phyloP scores from a whole-genome alignment of 2,329 filamentous ascomycete species.

The Samsoniella hepiali region DNA sequence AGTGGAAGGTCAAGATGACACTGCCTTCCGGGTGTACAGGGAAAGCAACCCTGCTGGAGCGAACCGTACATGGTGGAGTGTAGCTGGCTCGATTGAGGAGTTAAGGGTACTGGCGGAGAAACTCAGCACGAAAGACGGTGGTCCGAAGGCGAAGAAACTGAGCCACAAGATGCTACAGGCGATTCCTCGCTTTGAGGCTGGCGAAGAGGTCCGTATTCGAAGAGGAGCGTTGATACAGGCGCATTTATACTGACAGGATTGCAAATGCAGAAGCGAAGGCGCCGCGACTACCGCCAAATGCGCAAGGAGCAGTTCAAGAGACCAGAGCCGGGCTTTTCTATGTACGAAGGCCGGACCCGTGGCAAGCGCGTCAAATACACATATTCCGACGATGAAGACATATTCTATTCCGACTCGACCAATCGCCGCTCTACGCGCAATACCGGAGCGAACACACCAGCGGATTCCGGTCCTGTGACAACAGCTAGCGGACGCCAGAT shows the following conservation, averaged over 20 bases:
- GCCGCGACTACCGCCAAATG: constrained; percentile 83
- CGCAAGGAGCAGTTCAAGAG: constrained; percentile 85
- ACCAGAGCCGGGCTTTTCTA: constrained; percentile 82
- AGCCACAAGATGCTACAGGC: constrained; percentile 74
- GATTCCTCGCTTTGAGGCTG: constrained; percentile 86
- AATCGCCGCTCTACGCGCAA: constrained; percentile 69
- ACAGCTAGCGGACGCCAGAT: constrained; percentile 89
- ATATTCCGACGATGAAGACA: constrained; percentile 84
- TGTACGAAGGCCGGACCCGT: constrained; percentile 93
- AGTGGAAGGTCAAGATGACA: constrained; percentile 91
- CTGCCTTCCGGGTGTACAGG: constrained; percentile 87
- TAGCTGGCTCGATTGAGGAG: constrained; percentile 88
- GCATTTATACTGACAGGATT: constrained; percentile 21
- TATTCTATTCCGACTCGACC: constrained; percentile 63
- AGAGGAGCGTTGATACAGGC: not conserved
- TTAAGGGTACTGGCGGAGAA: constrained; percentile 71
- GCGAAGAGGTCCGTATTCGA: constrained; percentile 68
- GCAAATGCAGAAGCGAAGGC: constrained; percentile 73
- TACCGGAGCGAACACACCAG: constrained; percentile 69
- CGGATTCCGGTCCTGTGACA: constrained; percentile 60
- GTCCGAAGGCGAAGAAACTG: constrained; percentile 74
- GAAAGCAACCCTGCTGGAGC: constrained; percentile 82
- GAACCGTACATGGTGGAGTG: constrained; percentile 83
- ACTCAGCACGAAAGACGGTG: constrained; percentile 72
- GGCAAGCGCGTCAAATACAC: constrained; percentile 97